Evolutionary conservation across 352 stramenopile species (phyloP), one percentile per base, ranked within the genome.

Genomic region (Phytophthora constricta): DNA sequence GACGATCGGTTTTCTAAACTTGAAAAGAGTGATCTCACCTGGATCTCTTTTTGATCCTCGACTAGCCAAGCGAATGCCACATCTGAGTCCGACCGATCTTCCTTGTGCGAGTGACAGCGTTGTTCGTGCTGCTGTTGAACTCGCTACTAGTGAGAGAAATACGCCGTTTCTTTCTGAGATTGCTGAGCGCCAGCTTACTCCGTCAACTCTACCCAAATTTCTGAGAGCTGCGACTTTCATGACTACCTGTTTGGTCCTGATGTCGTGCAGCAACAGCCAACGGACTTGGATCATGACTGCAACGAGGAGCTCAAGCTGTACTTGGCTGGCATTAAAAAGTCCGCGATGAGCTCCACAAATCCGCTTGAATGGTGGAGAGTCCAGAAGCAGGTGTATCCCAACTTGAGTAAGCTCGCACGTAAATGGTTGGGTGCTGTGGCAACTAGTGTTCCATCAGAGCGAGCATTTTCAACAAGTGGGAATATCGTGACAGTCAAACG

Each of bases 371-470:
- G 54, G 54, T 62, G 54, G 54, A 7, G 27, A 5, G 13, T 46
- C 13, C 52, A 60, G 8, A 8, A 39, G 14, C 23, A 20, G 23
- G 43, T 27, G 19, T 66, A 54, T 31, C 49, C 58, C 2, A 37
- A 53, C 20, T 42, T 66, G 16, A 59, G 41, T 19, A 7, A 25
- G 19, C 27, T 59, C 0, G 47, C 58, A 2, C 19, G 41, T 11
- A 66, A 66, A 39, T 51, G 58, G 19, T 39, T 60, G 7, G 49
- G 37, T 19, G 22, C 41, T 9, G 58, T 66, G 20, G 58, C 49
- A 28, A 66, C 58, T 28, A 60, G 39, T 37, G 49, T 60, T 25
- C 49, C 49, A 2, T 66, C 58, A 9, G 49, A 66, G 22, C 20
- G 49, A 54, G 49, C 58, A 11, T 60, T 66, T 9, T 66, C 49